Conservation (phyloP, 2,329 filamentous ascomycete species). For the Fusarium sp. region DNA sequence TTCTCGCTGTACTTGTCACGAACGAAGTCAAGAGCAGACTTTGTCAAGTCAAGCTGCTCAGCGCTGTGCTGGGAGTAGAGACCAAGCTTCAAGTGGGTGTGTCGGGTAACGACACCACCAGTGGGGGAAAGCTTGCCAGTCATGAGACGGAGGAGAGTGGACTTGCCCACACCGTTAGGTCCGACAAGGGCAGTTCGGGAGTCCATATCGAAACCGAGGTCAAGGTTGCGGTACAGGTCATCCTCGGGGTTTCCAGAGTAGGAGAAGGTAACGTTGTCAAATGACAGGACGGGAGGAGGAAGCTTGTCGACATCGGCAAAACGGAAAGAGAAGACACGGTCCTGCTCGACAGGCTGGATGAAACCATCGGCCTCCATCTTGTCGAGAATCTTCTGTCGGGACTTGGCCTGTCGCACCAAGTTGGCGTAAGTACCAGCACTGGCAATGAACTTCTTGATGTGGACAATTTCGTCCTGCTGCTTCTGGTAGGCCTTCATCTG, state of each 20-base stretch:
- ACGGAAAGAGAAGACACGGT: conserved; percentile 95
- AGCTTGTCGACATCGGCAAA: conserved; percentile 99
- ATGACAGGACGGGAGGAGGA: conserved; percentile 94
- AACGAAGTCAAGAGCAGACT: conserved; percentile 97
- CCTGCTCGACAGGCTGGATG: conserved; percentile 87
- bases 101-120: conserved; percentile 82
- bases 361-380: conserved; percentile 99
- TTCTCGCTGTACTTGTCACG: conserved; percentile 91
- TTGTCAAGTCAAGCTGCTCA: conserved; percentile 97
- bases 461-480: conserved; percentile 98
- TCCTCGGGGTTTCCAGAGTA: conserved; percentile 92
- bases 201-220: conserved; percentile 99
- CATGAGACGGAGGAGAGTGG: conserved; percentile 94
- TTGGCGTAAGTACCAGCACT: conserved; percentile 99
- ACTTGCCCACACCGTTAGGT: conserved; percentile 99
- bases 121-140: conserved; percentile 93
- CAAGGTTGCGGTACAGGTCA: conserved; percentile 95
- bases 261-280: conserved; percentile 97
- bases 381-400: conserved; percentile 98
- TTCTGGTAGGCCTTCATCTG: conserved; percentile 99
- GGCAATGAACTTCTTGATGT: conserved; percentile 99
- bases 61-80: conserved; percentile 99
- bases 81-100: conserved; percentile 98
- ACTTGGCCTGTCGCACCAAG: conserved; percentile 98
- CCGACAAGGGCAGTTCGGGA: conserved; percentile 96